Evolutionary conservation across 306 rosid species (phyloP), one percentile per base, ranked within the genome.

Genomic region (Medicago ruthenica): DNA sequence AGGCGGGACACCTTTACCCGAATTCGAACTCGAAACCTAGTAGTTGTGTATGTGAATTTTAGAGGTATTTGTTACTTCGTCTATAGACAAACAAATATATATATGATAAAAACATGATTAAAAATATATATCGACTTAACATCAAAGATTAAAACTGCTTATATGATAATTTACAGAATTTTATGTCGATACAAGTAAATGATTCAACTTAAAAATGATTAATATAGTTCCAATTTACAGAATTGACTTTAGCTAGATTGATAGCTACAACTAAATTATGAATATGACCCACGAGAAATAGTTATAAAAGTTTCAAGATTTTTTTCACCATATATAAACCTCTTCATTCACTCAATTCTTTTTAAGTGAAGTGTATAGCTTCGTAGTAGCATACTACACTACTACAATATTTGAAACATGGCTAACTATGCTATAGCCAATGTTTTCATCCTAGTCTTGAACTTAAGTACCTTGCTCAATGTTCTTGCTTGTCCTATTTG

Each of bases 401-500:
- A 53, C 16, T 22, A 22, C 36, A 27, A 15, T 39, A 58, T 24
- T 76, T 20, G 70, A 75, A 21, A 10, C 3, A 91, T 91, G 97
- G 87, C 40, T 18, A 89, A 80, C 14, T 7, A 45, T 40, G 59
- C 34, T 37, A 17, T 73, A 7, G 73, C 86, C 8, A 71, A 40
- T 11, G 15, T 85, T 39, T 37, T 87, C 9, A 21, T 94, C 44
- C 79, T 93, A 51, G 79, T 91, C 78, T 75, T 94, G 20, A 82
- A 85, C 76, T 83, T 89, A n/a, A 63, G 82, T n/a, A 76, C 82
- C 8, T 61, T 89, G 20, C 86, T 91, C 73, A 65, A 76, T 53
- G 76, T 93, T 73, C 78, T 90, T 48, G 93, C 98, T 48, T 82
- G 89, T 71, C 84, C 87, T 40, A 70, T 86, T 45, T 88, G 92